Conservation (phyloP, 192 early-diverging fungal species). For the Linnemannia exigua region DNA sequence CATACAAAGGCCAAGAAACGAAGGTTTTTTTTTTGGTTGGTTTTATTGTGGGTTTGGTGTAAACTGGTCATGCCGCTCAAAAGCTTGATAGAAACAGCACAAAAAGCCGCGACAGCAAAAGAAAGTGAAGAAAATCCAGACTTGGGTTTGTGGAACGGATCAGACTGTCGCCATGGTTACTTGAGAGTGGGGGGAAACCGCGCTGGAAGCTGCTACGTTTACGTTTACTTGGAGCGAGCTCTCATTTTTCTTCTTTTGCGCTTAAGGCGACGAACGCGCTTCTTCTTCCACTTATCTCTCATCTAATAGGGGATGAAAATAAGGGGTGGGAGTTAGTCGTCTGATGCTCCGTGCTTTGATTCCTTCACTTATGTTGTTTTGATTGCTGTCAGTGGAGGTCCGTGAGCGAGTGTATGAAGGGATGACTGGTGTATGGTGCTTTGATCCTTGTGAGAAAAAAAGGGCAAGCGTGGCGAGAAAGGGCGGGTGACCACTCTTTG, state of each 20-base stretch:
- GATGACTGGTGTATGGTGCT: neutral
- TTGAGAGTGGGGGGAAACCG: slow-evolving; percentile 21
- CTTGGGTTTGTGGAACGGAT: neutral
- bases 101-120: neutral
- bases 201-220: slow-evolving; percentile 53
- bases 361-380: neutral
- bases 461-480: neutral
- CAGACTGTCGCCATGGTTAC: neutral
- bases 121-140: neutral
- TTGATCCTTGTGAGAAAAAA: neutral
- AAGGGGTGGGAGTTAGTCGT: neutral
- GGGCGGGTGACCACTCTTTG: neutral
- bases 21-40: slow-evolving; percentile 3
- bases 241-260: slow-evolving; percentile 64
- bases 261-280: slow-evolving; percentile 59
- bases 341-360: neutral
- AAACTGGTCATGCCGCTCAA: slow-evolving; percentile 2
- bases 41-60: neutral
- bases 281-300: slow-evolving; percentile 64
- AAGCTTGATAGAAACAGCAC: neutral
- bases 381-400: neutral
- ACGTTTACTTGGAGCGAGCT: slow-evolving; percentile 60
- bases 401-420: neutral
- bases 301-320: slow-evolving; percentile 23
- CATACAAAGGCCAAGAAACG: neutral